phyloP scores from a whole-genome alignment of 257 asterid species.

The Coffea canephora region DNA sequence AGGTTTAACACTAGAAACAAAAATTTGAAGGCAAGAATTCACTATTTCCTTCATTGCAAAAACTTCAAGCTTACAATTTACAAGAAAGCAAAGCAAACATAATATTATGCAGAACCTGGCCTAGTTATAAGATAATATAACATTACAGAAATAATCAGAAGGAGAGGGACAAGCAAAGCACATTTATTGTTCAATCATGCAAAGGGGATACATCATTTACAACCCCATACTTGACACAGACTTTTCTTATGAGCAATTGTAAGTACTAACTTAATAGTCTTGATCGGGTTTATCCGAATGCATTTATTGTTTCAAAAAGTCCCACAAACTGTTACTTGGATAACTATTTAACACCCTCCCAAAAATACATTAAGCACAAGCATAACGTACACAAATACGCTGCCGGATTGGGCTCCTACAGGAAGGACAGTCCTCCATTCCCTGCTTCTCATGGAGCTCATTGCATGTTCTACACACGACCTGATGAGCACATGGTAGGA shows the following conservation, averaged over 20 bases:
- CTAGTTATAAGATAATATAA: background rate
- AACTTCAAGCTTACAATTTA: background rate
- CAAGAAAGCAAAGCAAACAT: background rate
- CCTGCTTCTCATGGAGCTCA: slow-evolving; percentile 93
- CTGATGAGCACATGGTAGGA: slow-evolving; percentile 96
- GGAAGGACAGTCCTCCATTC: slow-evolving; percentile 98
- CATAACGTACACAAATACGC: slow-evolving; percentile 82
- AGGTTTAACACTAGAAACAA: background rate
- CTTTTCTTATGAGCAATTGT: slow-evolving; percentile 10
- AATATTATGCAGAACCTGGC: background rate
- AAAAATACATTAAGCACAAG: slow-evolving; percentile 41
- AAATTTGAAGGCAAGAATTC: background rate
- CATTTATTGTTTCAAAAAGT: slow-evolving; percentile 41
- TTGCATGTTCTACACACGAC: slow-evolving; percentile 83
- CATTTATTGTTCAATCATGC: slow-evolving; percentile 26
- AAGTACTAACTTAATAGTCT: slow-evolving; percentile 25
- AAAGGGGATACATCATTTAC: slow-evolving; percentile 40
- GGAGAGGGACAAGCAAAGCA: slow-evolving; percentile 8
- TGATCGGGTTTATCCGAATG: slow-evolving; percentile 31
- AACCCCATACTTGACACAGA: slow-evolving; percentile 36
- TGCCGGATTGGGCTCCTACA: slow-evolving; percentile 80
- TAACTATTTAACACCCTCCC: slow-evolving; percentile 22
- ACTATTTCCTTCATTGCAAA: background rate
- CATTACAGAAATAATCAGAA: background rate
- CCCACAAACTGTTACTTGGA: slow-evolving; percentile 42